A percentile compares a stretch with the other conserved stretches of the same genome.
Evolutionary conservation across 2,329 filamentous ascomycete species (phyloP).

Genomic region (Fusarium sp.): DNA sequence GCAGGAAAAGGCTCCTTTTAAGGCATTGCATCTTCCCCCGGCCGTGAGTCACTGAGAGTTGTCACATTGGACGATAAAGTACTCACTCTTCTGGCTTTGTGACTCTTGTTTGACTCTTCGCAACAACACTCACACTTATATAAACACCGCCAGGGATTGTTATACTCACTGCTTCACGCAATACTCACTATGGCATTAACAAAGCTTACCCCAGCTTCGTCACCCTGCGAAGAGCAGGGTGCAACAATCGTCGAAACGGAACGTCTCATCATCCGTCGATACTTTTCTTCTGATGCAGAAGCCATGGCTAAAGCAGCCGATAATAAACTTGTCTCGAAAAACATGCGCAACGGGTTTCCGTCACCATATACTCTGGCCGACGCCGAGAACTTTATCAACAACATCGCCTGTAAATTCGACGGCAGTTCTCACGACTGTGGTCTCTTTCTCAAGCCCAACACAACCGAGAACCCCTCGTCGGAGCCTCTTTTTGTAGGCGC

Average conservation of each 20-base stretch:
- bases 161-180: background rate
- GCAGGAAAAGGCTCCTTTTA: background rate
- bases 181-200: conserved; percentile 32
- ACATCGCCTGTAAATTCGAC: conserved; percentile 28
- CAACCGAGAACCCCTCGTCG: conserved; percentile 44
- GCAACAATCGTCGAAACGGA: conserved; percentile 52
- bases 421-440: conserved; percentile 51
- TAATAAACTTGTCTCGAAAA: conserved; percentile 54
- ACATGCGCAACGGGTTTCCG: conserved; percentile 62
- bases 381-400: conserved; percentile 56
- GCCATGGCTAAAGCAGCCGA: conserved; percentile 54
- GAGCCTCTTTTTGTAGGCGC: conserved; percentile 55
- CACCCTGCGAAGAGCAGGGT: conserved; percentile 48
- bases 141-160: background rate
- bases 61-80: background rate
- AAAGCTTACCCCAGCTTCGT: conserved; percentile 42
- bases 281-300: conserved; percentile 55
- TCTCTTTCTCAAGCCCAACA: conserved; percentile 53
- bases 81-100: background rate
- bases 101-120: background rate
- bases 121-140: background rate
- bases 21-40: background rate
- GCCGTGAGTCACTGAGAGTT: conserved; percentile 17
- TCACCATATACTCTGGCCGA: conserved; percentile 59
- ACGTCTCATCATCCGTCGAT: conserved; percentile 59